These are phyloP conservation scores for Cubamyces sp. DNA, from an alignment of 768 basidiomycete species.

Conservation along the genomic window DNA sequence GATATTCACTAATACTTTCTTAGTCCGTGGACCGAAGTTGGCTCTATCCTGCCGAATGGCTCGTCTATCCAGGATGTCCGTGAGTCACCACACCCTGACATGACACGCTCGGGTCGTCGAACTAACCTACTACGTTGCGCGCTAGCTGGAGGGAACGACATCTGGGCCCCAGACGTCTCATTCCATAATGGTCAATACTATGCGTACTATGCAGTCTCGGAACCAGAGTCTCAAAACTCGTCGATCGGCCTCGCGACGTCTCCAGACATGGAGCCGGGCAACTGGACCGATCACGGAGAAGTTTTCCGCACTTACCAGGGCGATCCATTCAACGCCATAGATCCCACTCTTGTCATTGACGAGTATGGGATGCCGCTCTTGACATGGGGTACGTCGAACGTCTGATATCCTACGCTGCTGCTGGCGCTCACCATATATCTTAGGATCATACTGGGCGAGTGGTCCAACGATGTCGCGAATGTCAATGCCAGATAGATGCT, in stretches of 20 bases:
- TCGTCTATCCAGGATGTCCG: constrained; percentile 26
- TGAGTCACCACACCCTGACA: not conserved
- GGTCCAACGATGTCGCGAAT: constrained; percentile 1
- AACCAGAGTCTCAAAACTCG: constrained; percentile 31
- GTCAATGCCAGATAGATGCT: not conserved
- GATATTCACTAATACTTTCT: not conserved
- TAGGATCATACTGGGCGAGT: constrained; percentile 27
- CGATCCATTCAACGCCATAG: constrained; percentile 27
- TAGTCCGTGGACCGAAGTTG: constrained; percentile 29
- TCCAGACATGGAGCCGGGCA: constrained; percentile 30
- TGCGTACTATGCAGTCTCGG: constrained; percentile 31
- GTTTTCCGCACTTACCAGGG: constrained; percentile 27
- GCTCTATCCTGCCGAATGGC: constrained; percentile 24
- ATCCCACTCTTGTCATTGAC: constrained; percentile 27
- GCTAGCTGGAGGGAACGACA: constrained; percentile 25
- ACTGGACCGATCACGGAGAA: constrained; percentile 31
- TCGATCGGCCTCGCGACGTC: constrained; percentile 32
- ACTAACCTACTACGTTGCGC: too few relatives aligned
- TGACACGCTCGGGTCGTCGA: too few relatives aligned
- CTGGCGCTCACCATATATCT: too few relatives aligned
- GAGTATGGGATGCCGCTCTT: constrained; percentile 23
- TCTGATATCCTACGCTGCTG: not conserved
- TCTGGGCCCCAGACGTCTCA: constrained; percentile 33
- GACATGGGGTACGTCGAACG: constrained; percentile 31
- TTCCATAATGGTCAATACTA: constrained; percentile 29